Evolutionary conservation across 257 asterid species (phyloP).

Genomic region (Przewalskia tangutica): DNA sequence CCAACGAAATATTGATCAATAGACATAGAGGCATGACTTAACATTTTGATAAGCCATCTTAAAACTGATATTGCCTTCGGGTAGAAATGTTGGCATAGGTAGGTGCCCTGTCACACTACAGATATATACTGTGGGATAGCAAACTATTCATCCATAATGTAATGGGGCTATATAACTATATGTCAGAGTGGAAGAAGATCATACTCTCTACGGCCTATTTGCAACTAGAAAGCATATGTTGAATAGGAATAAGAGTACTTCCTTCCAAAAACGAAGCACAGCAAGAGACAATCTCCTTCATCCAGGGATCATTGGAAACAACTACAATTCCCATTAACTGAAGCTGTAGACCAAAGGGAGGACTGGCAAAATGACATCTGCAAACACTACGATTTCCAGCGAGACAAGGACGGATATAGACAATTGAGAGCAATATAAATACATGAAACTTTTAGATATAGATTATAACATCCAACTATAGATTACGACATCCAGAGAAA

Average conservation of each 20-base stretch:
- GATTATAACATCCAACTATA: background rate
- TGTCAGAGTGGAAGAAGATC: background rate
- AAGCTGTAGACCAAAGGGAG: background rate
- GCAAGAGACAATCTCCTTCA: constrained; percentile 1
- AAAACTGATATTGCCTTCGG: background rate
- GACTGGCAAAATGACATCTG: background rate
- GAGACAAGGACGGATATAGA: background rate
- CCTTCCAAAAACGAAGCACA: constrained; percentile 5
- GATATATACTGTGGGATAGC: constrained; percentile 1
- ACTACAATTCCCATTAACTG: background rate
- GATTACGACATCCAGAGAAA: background rate
- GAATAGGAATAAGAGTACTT: background rate
- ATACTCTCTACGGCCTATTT: background rate
- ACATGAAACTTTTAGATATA: background rate
- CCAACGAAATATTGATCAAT: background rate
- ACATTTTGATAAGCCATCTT: background rate
- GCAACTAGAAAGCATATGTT: constrained; percentile 1
- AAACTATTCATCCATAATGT: background rate
- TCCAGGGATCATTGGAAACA: background rate
- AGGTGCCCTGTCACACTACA: background rate
- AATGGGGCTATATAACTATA: background rate
- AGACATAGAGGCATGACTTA: constrained; percentile 1
- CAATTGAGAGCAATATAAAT: background rate
- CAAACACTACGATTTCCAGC: constrained; percentile 5
- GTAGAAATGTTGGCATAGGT: background rate